These are phyloP conservation scores for Purshia tridentata DNA, from an alignment of 306 rosid genomes.

Conservation along the genomic window DNA sequence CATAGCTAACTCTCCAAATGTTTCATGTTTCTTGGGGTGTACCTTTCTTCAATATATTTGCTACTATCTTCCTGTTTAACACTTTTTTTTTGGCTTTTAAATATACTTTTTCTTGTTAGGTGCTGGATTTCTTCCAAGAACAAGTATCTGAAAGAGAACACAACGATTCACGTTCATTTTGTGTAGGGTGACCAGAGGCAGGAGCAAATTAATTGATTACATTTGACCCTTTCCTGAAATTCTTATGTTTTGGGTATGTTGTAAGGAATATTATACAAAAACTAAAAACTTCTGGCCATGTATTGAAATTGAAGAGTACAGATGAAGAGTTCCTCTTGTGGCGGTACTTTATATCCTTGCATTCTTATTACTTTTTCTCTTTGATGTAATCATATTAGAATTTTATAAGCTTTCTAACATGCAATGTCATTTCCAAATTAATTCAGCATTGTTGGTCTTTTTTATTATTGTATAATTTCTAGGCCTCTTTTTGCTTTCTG, in stretches of 20 bases:
- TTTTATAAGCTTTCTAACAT: constrained; percentile 9
- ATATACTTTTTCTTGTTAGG: constrained; percentile 18
- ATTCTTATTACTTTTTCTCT: constrained; percentile 4
- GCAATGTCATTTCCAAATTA: constrained; percentile 7
- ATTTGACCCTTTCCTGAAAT: constrained; percentile 15
- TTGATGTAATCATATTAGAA: background rate
- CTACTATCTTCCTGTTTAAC: background rate
- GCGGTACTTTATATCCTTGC: constrained; percentile 11
- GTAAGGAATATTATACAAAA: constrained; percentile 15
- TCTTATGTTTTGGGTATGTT: constrained; percentile 9
- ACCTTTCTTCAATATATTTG: background rate
- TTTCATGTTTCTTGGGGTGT: background rate
- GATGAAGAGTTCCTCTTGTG: constrained; percentile 2
- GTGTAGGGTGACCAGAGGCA: constrained; percentile 20
- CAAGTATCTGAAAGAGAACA: background rate
- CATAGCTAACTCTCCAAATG: background rate
- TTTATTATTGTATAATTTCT: background rate
- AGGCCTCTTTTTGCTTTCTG: background rate
- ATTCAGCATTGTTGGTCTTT: background rate
- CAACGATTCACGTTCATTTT: constrained; percentile 2
- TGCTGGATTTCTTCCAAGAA: constrained; percentile 19
- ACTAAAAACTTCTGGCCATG: background rate
- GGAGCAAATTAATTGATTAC: constrained; percentile 17
- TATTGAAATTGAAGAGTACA: background rate
- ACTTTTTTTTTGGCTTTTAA: background rate